These are phyloP conservation scores for Calonectria multiphialidica DNA, from an alignment of 2,329 filamentous ascomycete species.

Conservation along the genomic window DNA sequence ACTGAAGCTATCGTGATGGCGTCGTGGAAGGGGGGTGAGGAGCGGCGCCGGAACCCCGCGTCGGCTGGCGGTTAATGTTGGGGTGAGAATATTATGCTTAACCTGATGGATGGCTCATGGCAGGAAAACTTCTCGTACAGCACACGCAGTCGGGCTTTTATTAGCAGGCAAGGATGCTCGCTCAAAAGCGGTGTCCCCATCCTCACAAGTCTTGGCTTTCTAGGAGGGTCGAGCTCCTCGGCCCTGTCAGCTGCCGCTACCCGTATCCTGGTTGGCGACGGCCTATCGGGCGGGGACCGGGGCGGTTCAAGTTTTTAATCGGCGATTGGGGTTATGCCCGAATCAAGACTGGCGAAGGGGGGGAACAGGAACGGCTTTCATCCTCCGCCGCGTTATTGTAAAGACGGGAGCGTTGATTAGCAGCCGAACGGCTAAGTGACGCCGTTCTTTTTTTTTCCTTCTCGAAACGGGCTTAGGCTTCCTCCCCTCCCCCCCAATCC, in stretches of 20 bases:
- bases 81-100: neutral
- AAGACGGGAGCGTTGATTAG: neutral
- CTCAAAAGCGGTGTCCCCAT: neutral
- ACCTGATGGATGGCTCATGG: neutral
- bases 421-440: neutral
- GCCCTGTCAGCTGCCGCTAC: neutral
- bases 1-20: conserved; percentile 11
- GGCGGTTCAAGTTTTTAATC: neutral
- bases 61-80: neutral
- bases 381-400: conserved; percentile 15
- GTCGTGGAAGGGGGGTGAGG: neutral
- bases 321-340: conserved; percentile 7
- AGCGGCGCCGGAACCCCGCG: conserved; percentile 16
- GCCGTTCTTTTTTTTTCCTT: neutral
- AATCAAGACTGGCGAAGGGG: neutral
- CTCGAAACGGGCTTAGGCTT: conserved; percentile 1
- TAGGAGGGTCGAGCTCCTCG: neutral
- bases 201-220: conserved; percentile 6
- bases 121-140: neutral
- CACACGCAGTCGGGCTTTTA: neutral
- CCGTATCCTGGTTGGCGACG: neutral
- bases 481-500: conserved; percentile 13
- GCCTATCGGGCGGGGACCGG: neutral
- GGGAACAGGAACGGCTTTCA: conserved; percentile 14
- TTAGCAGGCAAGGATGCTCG: neutral